Evolutionary conservation across 176 grass and related monocot genomes (phyloP), one percentile per base, ranked within the genome.

Genomic region (Zea luxurians): DNA sequence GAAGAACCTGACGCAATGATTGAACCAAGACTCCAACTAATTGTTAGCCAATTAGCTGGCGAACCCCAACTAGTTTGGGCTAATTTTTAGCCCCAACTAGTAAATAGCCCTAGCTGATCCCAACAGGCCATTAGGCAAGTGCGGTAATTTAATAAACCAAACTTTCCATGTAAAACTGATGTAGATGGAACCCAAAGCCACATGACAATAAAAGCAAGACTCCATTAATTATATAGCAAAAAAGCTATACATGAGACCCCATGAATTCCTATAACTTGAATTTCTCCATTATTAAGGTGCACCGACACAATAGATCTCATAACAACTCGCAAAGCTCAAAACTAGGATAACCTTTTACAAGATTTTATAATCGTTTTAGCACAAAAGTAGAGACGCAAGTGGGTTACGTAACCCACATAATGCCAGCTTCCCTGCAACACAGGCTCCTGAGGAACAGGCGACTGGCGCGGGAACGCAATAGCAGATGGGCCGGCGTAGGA

Each of bases 201-300:
- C 11, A 79, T 58, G 68, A 60, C 15, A 48, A n/a, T 41, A 72
- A 64, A 84, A 44, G 37, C 37, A 71, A 13, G 37, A 75, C 4
- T 79, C 38, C 10, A 57, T 12, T 63, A 47, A 34, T 48, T 38
- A n/a, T 27, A 7, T 38, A 7, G 12, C 15, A 69, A 68, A 79
- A 10, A 77, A 3, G 9, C 16, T 40, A 71, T 58, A 42, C 41
- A 57, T 40, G 7, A 27, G 68, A 84, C 13, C 37, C 13, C 27
- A 53, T 4, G 3, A 72, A 34, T 63, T 50, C 61, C 59, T 71
- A 38, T 12, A 42, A 42, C 21, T 74, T 46, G 44, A 78, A 37
- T 42, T 53, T n/a, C 60, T 81, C 55, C 44, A 48, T 13, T 48
- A 36, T 70, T 76, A 81, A 48, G 38, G 18, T 69, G 54, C 47